A percentile compares a stretch with the other conserved stretches of the same genome.
These are phyloP conservation scores for Ilyonectria destructans DNA, from an alignment of 2,329 filamentous ascomycete genomes.

Conservation along the genomic window DNA sequence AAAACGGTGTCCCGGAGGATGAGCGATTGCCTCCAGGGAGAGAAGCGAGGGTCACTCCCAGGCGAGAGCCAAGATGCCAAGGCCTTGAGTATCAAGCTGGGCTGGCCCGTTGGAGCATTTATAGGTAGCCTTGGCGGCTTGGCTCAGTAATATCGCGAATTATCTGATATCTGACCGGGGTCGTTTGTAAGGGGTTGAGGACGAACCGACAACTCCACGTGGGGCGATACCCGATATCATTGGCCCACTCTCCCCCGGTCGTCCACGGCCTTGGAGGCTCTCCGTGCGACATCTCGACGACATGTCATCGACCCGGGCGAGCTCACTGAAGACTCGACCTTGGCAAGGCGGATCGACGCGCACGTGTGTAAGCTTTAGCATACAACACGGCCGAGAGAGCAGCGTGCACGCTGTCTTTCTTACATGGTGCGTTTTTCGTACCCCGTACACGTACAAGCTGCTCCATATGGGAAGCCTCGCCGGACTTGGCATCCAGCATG, in stretches of 20 bases:
- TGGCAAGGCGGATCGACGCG: neutral
- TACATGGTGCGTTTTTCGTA: neutral
- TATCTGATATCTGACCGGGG: neutral
- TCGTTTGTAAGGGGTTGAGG: conserved; percentile 4
- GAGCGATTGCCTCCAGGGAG: neutral
- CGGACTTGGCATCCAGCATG: neutral
- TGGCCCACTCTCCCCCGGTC: conserved; percentile 2
- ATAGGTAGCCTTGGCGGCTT: neutral
- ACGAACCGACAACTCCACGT: conserved; percentile 29
- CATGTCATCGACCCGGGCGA: neutral
- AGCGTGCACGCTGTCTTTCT: neutral
- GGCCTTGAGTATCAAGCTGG: conserved; percentile 20
- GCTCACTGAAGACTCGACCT: neutral
- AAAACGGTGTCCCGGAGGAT: conserved; percentile 4
- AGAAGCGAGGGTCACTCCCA: neutral
- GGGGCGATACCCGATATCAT: conserved; percentile 9
- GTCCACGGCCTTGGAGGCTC: neutral
- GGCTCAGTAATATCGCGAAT: neutral
- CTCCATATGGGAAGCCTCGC: neutral
- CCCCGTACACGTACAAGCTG: neutral
- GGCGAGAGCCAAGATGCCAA: conserved; percentile 15
- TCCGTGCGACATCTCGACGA: conserved; percentile 10
- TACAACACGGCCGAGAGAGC: neutral
- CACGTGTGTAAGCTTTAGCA: conserved; percentile 2
- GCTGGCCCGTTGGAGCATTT: neutral